A percentile compares a stretch with the other conserved stretches of the same genome.
Evolutionary conservation across 352 stramenopile genomes (phyloP).

Genomic region (Pythium periplocum): DNA sequence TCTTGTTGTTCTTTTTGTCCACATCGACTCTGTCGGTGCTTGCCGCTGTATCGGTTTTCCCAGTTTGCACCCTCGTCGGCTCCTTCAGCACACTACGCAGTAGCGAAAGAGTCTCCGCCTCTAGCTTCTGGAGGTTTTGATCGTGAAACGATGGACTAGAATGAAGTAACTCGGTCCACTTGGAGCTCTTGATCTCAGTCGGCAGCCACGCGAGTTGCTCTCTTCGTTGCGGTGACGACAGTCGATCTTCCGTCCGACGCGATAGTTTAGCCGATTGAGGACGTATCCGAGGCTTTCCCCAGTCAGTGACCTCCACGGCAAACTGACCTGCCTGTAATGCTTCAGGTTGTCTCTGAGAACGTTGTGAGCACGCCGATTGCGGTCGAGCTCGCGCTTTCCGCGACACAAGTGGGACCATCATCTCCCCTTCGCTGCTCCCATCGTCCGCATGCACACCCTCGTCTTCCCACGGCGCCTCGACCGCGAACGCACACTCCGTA

Average conservation of each 20-base stretch:
- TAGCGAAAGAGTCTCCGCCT: conserved; percentile 17
- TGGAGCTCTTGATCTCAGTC: conserved; percentile 6
- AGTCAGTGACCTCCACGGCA: no score
- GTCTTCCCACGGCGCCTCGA: no score
- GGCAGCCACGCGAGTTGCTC: conserved; percentile 12
- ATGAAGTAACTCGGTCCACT: conserved; percentile 23
- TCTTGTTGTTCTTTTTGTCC: no score
- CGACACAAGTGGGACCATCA: no score
- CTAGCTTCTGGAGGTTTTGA: conserved; percentile 9
- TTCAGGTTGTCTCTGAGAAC: background rate
- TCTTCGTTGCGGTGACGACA: background rate
- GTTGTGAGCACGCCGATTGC: conserved; percentile 1
- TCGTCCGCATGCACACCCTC: no score
- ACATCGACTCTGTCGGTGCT: no score
- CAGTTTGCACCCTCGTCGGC: no score
- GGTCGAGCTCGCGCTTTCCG: background rate
- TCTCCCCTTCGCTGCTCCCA: no score
- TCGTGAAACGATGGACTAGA: conserved; percentile 13
- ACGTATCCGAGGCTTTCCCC: background rate
- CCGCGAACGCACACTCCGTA: no score
- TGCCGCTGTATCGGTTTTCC: no score
- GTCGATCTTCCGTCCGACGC: background rate
- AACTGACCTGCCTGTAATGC: no score
- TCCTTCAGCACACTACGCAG: conserved; percentile 9
- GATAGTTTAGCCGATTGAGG: conserved; percentile 12